Conservation (phyloP, 257 asterid genomes). For the Solanum okadae region DNA sequence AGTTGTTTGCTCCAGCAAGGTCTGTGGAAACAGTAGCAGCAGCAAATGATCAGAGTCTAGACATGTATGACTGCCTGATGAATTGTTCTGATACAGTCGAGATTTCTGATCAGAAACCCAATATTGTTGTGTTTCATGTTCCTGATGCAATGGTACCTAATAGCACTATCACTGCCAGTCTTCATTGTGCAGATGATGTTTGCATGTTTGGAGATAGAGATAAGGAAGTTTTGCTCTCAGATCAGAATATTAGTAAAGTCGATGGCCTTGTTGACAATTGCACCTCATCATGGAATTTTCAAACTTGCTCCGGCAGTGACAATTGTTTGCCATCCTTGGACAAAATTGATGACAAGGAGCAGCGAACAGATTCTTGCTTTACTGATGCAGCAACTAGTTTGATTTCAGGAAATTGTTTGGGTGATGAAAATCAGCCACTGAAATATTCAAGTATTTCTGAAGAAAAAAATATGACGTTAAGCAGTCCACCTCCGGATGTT, state of each 20-base stretch:
- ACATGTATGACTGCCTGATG: conserved; percentile 6
- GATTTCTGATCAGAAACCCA: conserved; percentile 14
- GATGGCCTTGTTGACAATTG: conserved; percentile 15
- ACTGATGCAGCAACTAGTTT: conserved; percentile 10
- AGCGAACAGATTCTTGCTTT: conserved; percentile 9
- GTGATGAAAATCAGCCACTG: conserved; percentile 21
- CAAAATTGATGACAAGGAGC: conserved; percentile 18
- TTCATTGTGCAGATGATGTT: conserved; percentile 15
- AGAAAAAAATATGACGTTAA: conserved; percentile 18
- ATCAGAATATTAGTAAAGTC: conserved; percentile 14
- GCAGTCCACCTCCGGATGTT: conserved; percentile 21
- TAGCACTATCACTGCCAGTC: conserved; percentile 1
- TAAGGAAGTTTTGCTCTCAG: conserved; percentile 12
- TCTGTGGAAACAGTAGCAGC: conserved; percentile 5
- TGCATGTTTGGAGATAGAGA: conserved; percentile 8
- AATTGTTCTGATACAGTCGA: conserved; percentile 16
- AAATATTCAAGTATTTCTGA: conserved; percentile 8
- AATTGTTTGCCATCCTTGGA: conserved; percentile 15
- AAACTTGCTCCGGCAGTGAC: conserved; percentile 12
- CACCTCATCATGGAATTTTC: conserved; percentile 6
- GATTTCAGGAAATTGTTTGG: conserved; percentile 7
- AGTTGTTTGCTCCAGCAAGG: background rate
- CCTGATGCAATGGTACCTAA: conserved; percentile 11
- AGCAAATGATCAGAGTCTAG: conserved; percentile 17
- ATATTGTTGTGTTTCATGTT: conserved; percentile 17